Evolutionary conservation across 371 early-diverging fungal genomes (phyloP).

Genomic region (Cokeromyces recurvatus): DNA sequence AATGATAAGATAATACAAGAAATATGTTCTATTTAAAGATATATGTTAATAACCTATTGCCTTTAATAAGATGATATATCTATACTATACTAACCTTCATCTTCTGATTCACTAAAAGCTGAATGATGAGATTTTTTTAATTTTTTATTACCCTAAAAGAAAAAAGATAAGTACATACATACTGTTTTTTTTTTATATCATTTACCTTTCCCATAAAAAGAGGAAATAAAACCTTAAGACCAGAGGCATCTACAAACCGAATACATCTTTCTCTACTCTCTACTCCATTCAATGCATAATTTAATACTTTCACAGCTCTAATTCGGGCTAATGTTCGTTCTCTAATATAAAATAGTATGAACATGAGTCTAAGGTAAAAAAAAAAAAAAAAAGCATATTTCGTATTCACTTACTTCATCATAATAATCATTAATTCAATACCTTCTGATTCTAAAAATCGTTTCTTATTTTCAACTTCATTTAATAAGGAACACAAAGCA

Average conservation of each 20-base stretch:
- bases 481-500: conserved; percentile 62
- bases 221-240: conserved; percentile 78
- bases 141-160: conserved; percentile 60
- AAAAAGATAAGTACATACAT: not conserved
- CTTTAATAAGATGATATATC: no score
- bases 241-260: conserved; percentile 75
- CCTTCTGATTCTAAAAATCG: conserved; percentile 82
- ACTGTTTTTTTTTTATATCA: no score
- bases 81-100: no score
- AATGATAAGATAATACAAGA: conserved; percentile 79
- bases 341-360: conserved; percentile 25
- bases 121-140: conserved; percentile 61
- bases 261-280: conserved; percentile 48
- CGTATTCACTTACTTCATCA: conserved; percentile 61
- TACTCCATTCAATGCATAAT: conserved; percentile 71
- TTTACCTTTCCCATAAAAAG: conserved; percentile 69
- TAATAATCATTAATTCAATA: conserved; percentile 86
- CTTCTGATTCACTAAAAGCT: conserved; percentile 65
- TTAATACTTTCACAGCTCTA: conserved; percentile 82
- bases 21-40: conserved; percentile 61
- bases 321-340: conserved; percentile 77
- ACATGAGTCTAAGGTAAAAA: not conserved
- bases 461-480: conserved; percentile 59
- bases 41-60: not conserved
- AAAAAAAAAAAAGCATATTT: not conserved